Base-by-base conservation (phyloP, 768 basidiomycete species). In the Kwoniella bestiolae region DNA sequence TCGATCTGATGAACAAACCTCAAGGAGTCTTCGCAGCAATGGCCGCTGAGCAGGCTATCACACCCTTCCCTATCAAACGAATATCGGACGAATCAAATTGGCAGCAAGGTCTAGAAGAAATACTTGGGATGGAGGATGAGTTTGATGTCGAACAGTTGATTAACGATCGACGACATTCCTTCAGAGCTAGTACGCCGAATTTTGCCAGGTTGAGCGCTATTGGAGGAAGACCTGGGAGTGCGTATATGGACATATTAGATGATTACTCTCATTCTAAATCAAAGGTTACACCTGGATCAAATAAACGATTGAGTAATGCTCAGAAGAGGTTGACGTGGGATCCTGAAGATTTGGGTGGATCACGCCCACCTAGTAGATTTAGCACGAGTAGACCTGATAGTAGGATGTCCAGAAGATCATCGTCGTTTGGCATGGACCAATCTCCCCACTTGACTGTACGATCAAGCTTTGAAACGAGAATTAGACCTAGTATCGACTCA, bases 1-100 rank as follows among this genome's bases (percentile, higher is more conserved):
- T 80, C 1, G 94, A 95, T 75, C 85, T 97, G 56, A 91, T 92
- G 76, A 52, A 61, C 14, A 68, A 80, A 7, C 32, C 34, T 6
- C 34, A 58, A 7, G 90, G 91, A 29, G 89, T 89, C 69, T 97
- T 94, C 81, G 83, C 84, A 31, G 81, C 81, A 66, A 90, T 96
- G 88, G 83, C 89, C 63, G 82, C 82, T 49, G 77, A 83, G 12
- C 90, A 89, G 79, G 82, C 82, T 16, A 80, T 83, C 18, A 84
- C 73, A 41, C 80, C 81, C 3, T 52, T 81, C 5, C 78, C 74
- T 16, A 77, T 79, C 5, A 82, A 84, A 45, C 83, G 83, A 28
- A 45, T 65, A n/a, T 55, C 49, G 1, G 32, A 49, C 21, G 53
- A 56, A 56, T 46, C 32, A 8, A 41, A 45, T 12, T 65, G 63